Conservation (phyloP, 108 stramenopile genomes). For the Cylindrotheca closterium region DNA sequence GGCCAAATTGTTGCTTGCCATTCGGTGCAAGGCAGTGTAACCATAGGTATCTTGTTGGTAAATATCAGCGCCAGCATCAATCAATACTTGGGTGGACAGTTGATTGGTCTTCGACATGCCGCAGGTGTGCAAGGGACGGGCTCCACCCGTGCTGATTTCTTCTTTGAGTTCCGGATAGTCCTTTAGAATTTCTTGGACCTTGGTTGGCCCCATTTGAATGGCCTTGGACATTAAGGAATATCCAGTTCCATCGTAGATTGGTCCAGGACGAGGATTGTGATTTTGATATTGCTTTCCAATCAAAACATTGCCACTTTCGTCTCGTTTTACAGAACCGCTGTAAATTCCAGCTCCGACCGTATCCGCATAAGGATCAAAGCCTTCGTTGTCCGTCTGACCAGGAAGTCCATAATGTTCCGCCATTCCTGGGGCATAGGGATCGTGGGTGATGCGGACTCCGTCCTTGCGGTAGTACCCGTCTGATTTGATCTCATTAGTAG, state of each 20-base stretch:
- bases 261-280: slow-evolving; percentile 80
- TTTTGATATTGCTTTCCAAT: slow-evolving; percentile 80
- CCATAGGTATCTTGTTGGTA: slow-evolving; percentile 76
- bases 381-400: slow-evolving; percentile 66
- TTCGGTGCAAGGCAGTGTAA: slow-evolving; percentile 79
- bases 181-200: slow-evolving; percentile 53
- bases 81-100: slow-evolving; percentile 47
- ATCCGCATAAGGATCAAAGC: slow-evolving; percentile 82
- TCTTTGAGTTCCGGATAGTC: slow-evolving; percentile 63
- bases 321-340: slow-evolving; percentile 68
- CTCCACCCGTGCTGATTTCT: slow-evolving; percentile 81
- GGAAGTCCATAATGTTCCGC: slow-evolving; percentile 76
- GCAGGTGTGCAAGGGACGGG: slow-evolving; percentile 79
- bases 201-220: slow-evolving; percentile 48
- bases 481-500: no score
- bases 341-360: slow-evolving; percentile 85
- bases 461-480: slow-evolving; percentile 56
- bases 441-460: slow-evolving; percentile 68
- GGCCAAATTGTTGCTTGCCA: slow-evolving; percentile 84
- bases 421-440: slow-evolving; percentile 77
- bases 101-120: slow-evolving; percentile 68
- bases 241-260: slow-evolving; percentile 79
- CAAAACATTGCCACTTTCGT: slow-evolving; percentile 42
- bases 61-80: slow-evolving; percentile 65
- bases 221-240: slow-evolving; percentile 56